A percentile compares a stretch with the other conserved stretches of the same genome.
Conservation (phyloP, 2,329 filamentous ascomycete species). For the Microascus cirrosus region DNA sequence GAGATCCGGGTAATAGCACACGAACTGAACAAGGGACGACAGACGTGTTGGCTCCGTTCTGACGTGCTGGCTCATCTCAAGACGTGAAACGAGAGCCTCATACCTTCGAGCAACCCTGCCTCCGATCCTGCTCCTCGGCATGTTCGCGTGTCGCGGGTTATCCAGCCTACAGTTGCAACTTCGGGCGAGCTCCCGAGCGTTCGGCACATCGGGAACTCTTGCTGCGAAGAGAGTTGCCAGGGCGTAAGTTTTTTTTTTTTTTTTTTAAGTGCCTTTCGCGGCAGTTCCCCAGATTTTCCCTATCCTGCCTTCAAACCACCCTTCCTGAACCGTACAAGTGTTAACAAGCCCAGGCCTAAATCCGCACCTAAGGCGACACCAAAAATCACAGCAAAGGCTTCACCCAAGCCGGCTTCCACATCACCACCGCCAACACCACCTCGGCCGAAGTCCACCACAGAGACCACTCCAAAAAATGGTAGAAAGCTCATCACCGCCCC, state of each 20-base stretch:
- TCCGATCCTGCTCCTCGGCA: not conserved
- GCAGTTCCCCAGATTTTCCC: no score
- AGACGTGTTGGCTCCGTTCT: not conserved
- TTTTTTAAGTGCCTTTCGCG: no score
- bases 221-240: not conserved
- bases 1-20: no score
- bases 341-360: not conserved
- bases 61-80: not conserved
- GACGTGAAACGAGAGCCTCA: not conserved
- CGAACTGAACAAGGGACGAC: no score
- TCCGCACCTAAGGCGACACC: constrained; percentile 4
- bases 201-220: not conserved
- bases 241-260: not conserved
- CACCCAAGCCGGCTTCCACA: not conserved
- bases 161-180: not conserved
- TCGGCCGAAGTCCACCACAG: constrained; percentile 18
- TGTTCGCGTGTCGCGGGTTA: constrained; percentile 1
- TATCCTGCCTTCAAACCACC: not conserved
- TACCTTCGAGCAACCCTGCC: not conserved
- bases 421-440: constrained; percentile 8
- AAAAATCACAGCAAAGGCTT: not conserved
- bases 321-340: not conserved
- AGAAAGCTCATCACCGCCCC: constrained; percentile 11
- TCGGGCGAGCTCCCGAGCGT: not conserved
- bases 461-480: constrained; percentile 26